Evolutionary conservation across 768 basidiomycete species (phyloP), one percentile per base, ranked within the genome.

Genomic region (Exidia glandulosa): DNA sequence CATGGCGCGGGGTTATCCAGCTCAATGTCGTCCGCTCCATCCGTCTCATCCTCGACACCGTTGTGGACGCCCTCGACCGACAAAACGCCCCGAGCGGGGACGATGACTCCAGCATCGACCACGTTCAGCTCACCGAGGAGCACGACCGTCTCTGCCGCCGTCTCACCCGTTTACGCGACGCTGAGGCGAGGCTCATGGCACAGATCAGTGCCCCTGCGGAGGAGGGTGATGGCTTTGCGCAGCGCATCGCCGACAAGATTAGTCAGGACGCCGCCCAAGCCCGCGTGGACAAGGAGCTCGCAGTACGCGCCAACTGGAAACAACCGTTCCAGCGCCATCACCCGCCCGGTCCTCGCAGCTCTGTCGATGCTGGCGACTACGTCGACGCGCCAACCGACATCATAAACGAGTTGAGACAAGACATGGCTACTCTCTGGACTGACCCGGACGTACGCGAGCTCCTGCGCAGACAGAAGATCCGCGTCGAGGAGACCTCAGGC

Each of bases 1-100:
- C 85, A 50, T 91, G 89, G 89, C 81, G 85, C 27, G 76, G 83
- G 0, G 85, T 90, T 59, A 81, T 91, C 13, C 88, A 88, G 63
- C 83, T 91, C 58, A 91, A 91, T 69, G 78, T 91, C 64, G 81
- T 90, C 36, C 84, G 81, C 57, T 84, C 85, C 41, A 79, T 89
- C 64, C 84, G 81, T 47, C 74, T 75, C 62, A 83, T 91, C 61
- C 79, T 88, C 61, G 78, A 80, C 57, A 77, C 82, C 58, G 71
- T 90, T 57, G 76, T 82, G 64, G 72, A 75, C 3, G 84, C 84
- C 56, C 71, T 84, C 68, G 74, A 75, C 63, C 74, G 76, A 2
- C 4, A 60, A 64, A 9, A 67, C 64, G 0, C 60, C 67, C 31
- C 45, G 2, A 73, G 74, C 6, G 77, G 77, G 58, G 72, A 75